Evolutionary conservation across 2,329 filamentous ascomycete genomes (phyloP), one percentile per base, ranked within the genome.

Genomic region (Camillea tinctor): DNA sequence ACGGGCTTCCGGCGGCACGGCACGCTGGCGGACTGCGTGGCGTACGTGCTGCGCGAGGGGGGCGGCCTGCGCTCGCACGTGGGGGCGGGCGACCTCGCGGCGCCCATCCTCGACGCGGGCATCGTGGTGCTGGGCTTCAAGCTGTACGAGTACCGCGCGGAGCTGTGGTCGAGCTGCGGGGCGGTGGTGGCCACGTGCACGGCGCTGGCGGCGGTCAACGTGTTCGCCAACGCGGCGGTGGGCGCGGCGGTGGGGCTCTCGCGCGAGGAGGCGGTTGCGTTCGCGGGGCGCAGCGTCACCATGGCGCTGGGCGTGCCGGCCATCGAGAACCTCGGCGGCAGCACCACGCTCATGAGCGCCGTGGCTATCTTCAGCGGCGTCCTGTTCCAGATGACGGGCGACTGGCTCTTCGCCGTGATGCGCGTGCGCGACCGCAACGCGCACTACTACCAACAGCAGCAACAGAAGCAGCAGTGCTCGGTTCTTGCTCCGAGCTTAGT

Each of bases 121-220:
- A 72, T 74, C 26, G 66, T 69, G 22, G 71, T 67, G 40, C 60
- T 73, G 59, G 71, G 72, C 0, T 68, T 74, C 61, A 74, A 74
- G 61, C 73, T 74, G 68, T 74, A 71, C 60, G 72, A 74, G 55
- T 70, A 73, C 58, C 69, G 72, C 20, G 61, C 61, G n/a, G 72
- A 73, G 51, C 62, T 74, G 5, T 71, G 68, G 66, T 58, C 61
- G 4, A 69, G 67, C 53, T 56, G 69, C 36, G 58, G 58, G 22
- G 69, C 71, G 8, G 68, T 73, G 4, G 59, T 71, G 2, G 61
- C 61, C 19, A 71, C 71, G 1, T 73, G 69, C 52, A 57, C 67
- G 2, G 21, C 64, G 3, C 62, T 70, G 1, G 67, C 72, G 4
- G 57, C 60, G 2, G 30, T 64, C 22, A 70, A 66, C 56, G 60